A percentile compares a stretch with the other conserved stretches of the same genome.
Conservation (phyloP, 164 flowering plant genomes). For the Vitis riparia region DNA sequence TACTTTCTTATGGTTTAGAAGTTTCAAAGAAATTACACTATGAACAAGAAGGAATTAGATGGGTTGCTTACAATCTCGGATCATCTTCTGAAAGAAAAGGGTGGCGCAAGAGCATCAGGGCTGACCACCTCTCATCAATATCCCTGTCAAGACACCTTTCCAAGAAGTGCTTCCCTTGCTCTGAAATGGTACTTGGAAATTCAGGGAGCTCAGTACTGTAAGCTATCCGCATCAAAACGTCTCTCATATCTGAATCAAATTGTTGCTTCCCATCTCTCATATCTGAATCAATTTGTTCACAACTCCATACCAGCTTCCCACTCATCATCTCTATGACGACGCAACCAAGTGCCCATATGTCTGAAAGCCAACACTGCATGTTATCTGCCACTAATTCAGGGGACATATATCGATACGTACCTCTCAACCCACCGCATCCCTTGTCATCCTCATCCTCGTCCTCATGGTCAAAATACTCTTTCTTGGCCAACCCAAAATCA, state of each 20-base stretch:
- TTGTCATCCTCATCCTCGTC: not conserved
- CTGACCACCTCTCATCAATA: not conserved
- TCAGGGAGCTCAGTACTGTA: slow-evolving; percentile 3
- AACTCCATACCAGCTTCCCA: slow-evolving; percentile 10
- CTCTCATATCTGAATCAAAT: not conserved
- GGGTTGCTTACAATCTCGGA: too few species aligned
- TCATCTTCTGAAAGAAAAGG: slow-evolving; percentile 1
- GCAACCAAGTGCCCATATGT: slow-evolving; percentile 20
- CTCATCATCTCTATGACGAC: slow-evolving; percentile 14
- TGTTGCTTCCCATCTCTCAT: not conserved
- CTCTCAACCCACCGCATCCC: not conserved
- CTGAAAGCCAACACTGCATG: slow-evolving; percentile 1
- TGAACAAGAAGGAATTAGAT: too few species aligned
- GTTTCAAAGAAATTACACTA: too few species aligned
- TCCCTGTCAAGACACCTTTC: slow-evolving; percentile 12
- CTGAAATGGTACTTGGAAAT: not conserved
- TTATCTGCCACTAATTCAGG: slow-evolving; percentile 1
- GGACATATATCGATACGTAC: slow-evolving; percentile 5
- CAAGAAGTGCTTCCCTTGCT: slow-evolving; percentile 13
- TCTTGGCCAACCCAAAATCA: slow-evolving; percentile 18
- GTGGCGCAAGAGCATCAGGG: slow-evolving; percentile 3
- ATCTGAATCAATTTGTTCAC: not conserved
- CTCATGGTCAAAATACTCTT: not conserved
- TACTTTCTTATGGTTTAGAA: too few species aligned
- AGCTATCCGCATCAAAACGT: slow-evolving; percentile 4